Conservation (phyloP, 352 stramenopile species). For the Phytophthora meadii region DNA sequence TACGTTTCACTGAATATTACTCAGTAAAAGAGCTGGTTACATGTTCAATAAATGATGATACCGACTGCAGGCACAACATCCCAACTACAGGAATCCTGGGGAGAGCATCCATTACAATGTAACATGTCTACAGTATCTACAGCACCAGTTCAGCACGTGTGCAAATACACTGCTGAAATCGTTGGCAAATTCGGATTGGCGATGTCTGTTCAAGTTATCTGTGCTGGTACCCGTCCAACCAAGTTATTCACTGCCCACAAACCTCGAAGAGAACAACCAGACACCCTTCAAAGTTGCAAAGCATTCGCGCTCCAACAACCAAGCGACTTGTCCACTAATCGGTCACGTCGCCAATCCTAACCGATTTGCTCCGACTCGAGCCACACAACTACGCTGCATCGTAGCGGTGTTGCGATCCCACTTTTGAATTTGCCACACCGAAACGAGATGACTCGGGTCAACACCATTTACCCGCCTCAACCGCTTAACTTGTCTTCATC, state of each 20-base stretch:
- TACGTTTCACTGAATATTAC: no score
- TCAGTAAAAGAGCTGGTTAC: no score
- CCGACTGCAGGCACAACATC: no score
- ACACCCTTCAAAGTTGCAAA: constrained; percentile 1
- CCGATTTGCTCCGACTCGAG: constrained; percentile 2
- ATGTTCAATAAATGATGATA: no score
- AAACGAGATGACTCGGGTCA: constrained; percentile 23
- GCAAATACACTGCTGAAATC: no score
- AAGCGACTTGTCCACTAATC: constrained; percentile 20
- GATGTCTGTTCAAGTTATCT: no score
- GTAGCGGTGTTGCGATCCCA: constrained; percentile 9
- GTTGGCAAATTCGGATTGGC: no score
- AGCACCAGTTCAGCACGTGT: no score
- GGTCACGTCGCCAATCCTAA: constrained; percentile 2
- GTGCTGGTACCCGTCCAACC: no score
- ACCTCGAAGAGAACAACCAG: constrained; percentile 6
- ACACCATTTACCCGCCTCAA: constrained; percentile 20
- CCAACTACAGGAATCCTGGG: no score
- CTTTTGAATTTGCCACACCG: constrained; percentile 22
- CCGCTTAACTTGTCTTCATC: constrained; percentile 14
- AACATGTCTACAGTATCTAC: no score
- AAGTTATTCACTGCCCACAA: constrained; percentile 2
- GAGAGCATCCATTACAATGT: no score
- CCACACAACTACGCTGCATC: constrained; percentile 2
- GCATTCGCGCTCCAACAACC: constrained; percentile 8